Base-by-base conservation (phyloP, 331 rosid genomes). In the Acacia pycnantha region DNA sequence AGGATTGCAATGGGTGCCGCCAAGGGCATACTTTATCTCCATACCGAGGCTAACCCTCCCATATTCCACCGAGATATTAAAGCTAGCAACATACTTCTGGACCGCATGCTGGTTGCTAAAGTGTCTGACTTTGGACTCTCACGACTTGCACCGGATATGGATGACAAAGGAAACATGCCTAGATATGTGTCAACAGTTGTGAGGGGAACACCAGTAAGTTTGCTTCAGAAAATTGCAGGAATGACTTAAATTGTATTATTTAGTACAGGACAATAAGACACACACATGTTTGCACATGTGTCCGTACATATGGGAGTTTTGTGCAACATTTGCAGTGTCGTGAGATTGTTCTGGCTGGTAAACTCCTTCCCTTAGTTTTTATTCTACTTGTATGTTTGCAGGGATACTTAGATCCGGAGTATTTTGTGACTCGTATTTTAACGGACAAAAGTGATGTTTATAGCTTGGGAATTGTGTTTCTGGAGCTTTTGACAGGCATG, bases 381-480 rank as follows among this genome's bases (percentile, higher is more conserved):
- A 6, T 53, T 51, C 29, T 78, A 48, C 82, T 59, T 15, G 41
- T 48, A 72, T 73, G 41, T 22, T 22, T 87, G 85, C 92, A 94
- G 98, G 98, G 98, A 73, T 94, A 94, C 85, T 74, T 94, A 11
- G 98, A 94, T 82, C 98, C 98, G 18, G 98, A 94, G 75, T 94
- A 94, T 81, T 81, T 94, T 77, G 65, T 94, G 84, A 94, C 96
- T 59, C 97, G 44, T 72, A 91, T 90, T 84, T 82, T 94, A 74
- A 94, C 97, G 0, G 98, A 94, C 82, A 94, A 94, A 90, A 85
- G 89, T 73, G 98, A 94, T 76, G 98, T 94, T 40, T 94, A 94
- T 82, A 94, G 98, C 86, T 86, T 94, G 1, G 98, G 98, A n/a
- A 90, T 94, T 51, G 98, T 94, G 81, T 88, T 86, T 69, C 85